Conservation (phyloP, 2,329 filamentous ascomycete species). For the Huntiella abstrusa region DNA sequence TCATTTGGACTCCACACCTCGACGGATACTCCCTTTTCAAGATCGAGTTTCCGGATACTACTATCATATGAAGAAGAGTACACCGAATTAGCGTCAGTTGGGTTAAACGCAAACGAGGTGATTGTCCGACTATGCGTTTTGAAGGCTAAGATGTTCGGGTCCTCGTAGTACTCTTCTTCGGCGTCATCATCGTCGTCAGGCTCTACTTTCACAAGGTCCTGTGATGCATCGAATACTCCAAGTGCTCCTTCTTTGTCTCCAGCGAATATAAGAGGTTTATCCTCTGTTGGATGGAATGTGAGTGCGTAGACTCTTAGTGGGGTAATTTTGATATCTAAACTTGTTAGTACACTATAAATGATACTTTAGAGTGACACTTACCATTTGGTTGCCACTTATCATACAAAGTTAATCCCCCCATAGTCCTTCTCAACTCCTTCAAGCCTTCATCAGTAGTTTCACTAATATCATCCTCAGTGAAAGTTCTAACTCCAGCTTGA, state of each 20-base stretch:
- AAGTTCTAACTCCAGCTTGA: conserved; percentile 66
- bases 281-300: conserved; percentile 67
- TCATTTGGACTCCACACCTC: conserved; percentile 65
- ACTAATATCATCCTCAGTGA: conserved; percentile 65
- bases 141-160: conserved; percentile 71
- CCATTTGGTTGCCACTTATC: conserved; percentile 67
- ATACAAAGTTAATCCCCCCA: conserved; percentile 63
- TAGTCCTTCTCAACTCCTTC: conserved; percentile 52
- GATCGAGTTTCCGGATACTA: conserved; percentile 70
- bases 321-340: conserved; percentile 68
- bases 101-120: conserved; percentile 61
- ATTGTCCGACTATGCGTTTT: conserved; percentile 85
- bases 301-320: conserved; percentile 76
- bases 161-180: conserved; percentile 44
- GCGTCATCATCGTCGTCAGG: conserved; percentile 44
- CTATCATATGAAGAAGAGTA: conserved; percentile 87
- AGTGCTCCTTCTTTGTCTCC: conserved; percentile 86
- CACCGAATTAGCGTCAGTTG: conserved; percentile 52
- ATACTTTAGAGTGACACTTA: conserved; percentile 20
- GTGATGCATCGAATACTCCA: conserved; percentile 78
- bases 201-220: conserved; percentile 29
- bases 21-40: conserved; percentile 58
- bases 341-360: neutral
- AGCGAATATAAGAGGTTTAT: conserved; percentile 79
- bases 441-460: conserved; percentile 62